Evolutionary conservation across 2,329 filamentous ascomycete species (phyloP).

Genomic region (Pseudogymnoascus sp.): DNA sequence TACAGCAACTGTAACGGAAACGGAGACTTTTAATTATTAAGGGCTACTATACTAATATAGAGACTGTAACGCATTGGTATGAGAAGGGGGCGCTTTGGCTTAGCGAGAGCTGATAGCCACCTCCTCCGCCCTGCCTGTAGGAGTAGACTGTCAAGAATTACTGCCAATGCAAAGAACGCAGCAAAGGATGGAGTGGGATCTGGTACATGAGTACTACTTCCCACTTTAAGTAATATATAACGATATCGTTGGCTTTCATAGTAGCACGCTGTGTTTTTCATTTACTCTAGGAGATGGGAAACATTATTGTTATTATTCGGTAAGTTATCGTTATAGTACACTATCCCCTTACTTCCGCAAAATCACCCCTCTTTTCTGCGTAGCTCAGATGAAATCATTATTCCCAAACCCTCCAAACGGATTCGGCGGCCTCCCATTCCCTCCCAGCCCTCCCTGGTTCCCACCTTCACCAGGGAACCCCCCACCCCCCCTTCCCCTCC

Average conservation of each 20-base stretch:
- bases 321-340: background rate
- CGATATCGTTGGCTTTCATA: background rate
- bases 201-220: too few relatives aligned
- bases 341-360: background rate
- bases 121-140: too few relatives aligned
- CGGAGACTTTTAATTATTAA: too few relatives aligned
- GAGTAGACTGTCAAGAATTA: too few relatives aligned
- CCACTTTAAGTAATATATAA: too few relatives aligned
- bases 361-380: background rate
- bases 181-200: too few relatives aligned
- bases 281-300: background rate
- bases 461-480: slow-evolving; percentile 38
- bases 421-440: slow-evolving; percentile 22
- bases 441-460: slow-evolving; percentile 47
- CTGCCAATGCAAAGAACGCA: too few relatives aligned
- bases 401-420: background rate
- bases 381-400: background rate
- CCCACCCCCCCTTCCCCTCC: slow-evolving; percentile 34
- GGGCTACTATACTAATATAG: too few relatives aligned
- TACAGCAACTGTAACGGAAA: too few relatives aligned
- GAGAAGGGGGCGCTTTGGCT: too few relatives aligned
- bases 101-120: too few relatives aligned
- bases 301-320: background rate
- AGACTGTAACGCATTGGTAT: too few relatives aligned
- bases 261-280: background rate